Evolutionary conservation across 495 filamentous ascomycete genomes (phyloP).

Genomic region (Xylaria cubensis): DNA sequence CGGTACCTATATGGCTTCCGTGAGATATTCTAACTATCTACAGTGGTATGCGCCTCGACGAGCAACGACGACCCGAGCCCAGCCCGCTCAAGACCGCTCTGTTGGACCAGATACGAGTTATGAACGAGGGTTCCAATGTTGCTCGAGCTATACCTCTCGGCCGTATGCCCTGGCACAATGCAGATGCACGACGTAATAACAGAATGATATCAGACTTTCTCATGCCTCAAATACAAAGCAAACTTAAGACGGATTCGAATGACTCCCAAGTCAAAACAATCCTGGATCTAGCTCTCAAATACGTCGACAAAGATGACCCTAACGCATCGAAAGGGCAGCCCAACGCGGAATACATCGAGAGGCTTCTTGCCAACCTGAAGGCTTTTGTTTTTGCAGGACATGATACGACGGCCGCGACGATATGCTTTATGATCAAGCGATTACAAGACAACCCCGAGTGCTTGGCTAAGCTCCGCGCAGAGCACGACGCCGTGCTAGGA

Average conservation of each 20-base stretch:
- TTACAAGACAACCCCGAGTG: constrained; percentile 50
- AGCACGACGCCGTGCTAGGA: constrained; percentile 52
- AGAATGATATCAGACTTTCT: constrained; percentile 33
- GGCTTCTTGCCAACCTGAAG: constrained; percentile 40
- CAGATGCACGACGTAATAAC: constrained; percentile 36
- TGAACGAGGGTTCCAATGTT: constrained; percentile 29
- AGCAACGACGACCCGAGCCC: constrained; percentile 31
- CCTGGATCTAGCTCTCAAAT: constrained; percentile 38
- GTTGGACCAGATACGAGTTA: constrained; percentile 33
- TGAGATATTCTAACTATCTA: background rate
- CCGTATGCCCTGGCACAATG: constrained; percentile 33
- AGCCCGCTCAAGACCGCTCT: constrained; percentile 36
- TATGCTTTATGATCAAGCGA: constrained; percentile 47
- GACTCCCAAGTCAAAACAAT: constrained; percentile 35
- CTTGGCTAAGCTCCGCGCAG: constrained; percentile 48
- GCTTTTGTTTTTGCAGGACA: constrained; percentile 55
- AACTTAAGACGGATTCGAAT: constrained; percentile 28
- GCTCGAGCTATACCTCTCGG: constrained; percentile 24
- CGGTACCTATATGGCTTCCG: background rate
- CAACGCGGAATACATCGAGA: constrained; percentile 34
- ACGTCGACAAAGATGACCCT: constrained; percentile 35
- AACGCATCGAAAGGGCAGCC: constrained; percentile 32
- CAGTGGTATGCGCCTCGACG: constrained; percentile 39
- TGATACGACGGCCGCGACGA: constrained; percentile 52
- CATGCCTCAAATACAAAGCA: constrained; percentile 37